phyloP scores from a whole-genome alignment of 2,329 filamentous ascomycete species.

The Samsoniella hepiali region DNA sequence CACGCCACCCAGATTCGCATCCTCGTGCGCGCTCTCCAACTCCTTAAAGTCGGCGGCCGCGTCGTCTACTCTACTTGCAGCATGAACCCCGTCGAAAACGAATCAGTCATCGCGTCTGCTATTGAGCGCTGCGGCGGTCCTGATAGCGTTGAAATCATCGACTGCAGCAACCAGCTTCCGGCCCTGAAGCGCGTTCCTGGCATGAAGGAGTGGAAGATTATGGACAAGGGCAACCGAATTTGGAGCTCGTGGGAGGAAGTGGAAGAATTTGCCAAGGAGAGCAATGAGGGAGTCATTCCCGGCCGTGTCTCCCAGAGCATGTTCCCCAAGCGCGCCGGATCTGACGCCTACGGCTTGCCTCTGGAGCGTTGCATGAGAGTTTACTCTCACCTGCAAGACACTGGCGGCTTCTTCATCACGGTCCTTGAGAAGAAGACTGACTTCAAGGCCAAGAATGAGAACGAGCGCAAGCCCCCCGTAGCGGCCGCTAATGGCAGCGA shows the following conservation, averaged over 20 bases:
- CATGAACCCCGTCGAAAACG: slow-evolving; percentile 97
- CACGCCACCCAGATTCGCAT: slow-evolving; percentile 87
- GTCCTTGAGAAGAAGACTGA: slow-evolving; percentile 90
- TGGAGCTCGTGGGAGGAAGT: slow-evolving; percentile 83
- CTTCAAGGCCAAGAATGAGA: slow-evolving; percentile 73
- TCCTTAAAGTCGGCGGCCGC: slow-evolving; percentile 91
- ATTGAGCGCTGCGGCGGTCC: slow-evolving; percentile 86
- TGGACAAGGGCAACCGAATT: slow-evolving; percentile 77
- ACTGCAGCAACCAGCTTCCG: slow-evolving; percentile 75
- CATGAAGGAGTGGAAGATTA: slow-evolving; percentile 80
- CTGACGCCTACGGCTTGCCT: slow-evolving; percentile 62
- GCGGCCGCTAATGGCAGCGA: slow-evolving; percentile 15
- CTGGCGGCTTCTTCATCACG: slow-evolving; percentile 95
- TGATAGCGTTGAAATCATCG: slow-evolving; percentile 76
- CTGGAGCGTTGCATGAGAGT: slow-evolving; percentile 89
- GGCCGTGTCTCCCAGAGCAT: slow-evolving; percentile 73
- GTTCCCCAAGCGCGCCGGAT: slow-evolving; percentile 65
- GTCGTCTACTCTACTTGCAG: slow-evolving; percentile 98
- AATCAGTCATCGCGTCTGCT: slow-evolving; percentile 83
- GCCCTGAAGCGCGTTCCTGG: slow-evolving; percentile 74
- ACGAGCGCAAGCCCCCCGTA: slow-evolving; percentile 41
- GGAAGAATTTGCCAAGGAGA: slow-evolving; percentile 62
- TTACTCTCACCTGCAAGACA: slow-evolving; percentile 94
- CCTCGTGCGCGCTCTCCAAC: slow-evolving; percentile 84
- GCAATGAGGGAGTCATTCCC: slow-evolving; percentile 52